Base-by-base conservation (phyloP, 148 eudicot genomes). In the Spergularia marina region DNA sequence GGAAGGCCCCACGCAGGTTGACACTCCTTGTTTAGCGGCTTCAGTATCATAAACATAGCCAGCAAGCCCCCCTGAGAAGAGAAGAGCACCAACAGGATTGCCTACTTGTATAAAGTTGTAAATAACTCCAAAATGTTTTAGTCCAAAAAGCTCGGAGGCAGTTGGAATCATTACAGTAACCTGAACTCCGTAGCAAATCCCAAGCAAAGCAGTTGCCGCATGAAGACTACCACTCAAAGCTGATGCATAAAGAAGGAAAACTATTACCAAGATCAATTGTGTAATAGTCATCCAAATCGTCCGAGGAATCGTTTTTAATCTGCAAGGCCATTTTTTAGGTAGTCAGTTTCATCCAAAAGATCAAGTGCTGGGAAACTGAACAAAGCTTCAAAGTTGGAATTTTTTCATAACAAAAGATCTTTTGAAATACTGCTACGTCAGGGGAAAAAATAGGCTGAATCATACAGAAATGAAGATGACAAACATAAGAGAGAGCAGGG, bases 101-200 rank as follows among this genome's bases (percentile, higher is more conserved):
- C 99, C 94, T 1, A 91, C 83, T 70, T 78, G 87, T 86, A 96
- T 89, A 76, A 96, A 92, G 83, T 92, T 96, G 83, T 82, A 92
- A 16, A 96, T 92, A 65, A 96, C 80, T 65, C 99, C 99, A 66
- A 96, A 92, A 80, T 92, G 82, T 74, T 77, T 89, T 78, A 95
- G 84, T 8, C 98, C 98, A 53, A 95, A 95, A 47, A 96, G 89
- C 83, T 96, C 97, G 0, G 98, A 92, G 41, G 85, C 86, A 11
- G 99, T 96, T 77, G 99, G 99, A 71, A 96, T 91, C 98, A 91
- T 92, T 54, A 96, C 85, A 30, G 90, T 88, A 63, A 91, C 87
- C 83, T 96, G 99, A 78, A 91, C 86, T 7, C 99, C 99, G 8
- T 72, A 92, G 86, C 99, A 96, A 76, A 92, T 76, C 52, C 99